These are phyloP conservation scores for Bryoerythrophyllum caledonicum DNA, from an alignment of 225 moss, liverwort and hornwort species.

Conservation along the genomic window DNA sequence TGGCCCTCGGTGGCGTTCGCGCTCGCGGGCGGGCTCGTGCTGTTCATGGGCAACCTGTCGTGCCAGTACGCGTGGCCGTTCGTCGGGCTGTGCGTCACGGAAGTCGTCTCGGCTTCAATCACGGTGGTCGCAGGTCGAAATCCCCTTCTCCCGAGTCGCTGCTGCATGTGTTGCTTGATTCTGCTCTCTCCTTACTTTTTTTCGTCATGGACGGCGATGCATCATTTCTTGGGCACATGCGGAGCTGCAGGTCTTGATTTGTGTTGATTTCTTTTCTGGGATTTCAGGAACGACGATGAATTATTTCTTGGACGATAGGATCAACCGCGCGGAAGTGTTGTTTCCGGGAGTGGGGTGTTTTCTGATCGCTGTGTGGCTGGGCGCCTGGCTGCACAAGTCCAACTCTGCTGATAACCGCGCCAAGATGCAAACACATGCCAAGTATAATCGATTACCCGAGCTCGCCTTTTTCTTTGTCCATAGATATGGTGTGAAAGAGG, in stretches of 20 bases:
- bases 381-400: constrained; percentile 74
- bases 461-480: background rate
- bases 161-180: too few relatives aligned
- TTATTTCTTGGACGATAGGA: constrained; percentile 82
- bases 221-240: too few relatives aligned
- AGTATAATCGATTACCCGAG: constrained; percentile 6
- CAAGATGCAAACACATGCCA: constrained; percentile 55
- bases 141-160: too few relatives aligned
- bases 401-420: constrained; percentile 62
- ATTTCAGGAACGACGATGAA: constrained; percentile 82
- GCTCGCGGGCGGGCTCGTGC: constrained; percentile 70
- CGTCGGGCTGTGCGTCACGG: constrained; percentile 72
- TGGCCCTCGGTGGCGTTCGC: constrained; percentile 67
- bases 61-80: constrained; percentile 89
- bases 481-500: background rate
- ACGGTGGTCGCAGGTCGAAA: constrained; percentile 76
- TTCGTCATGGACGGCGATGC: too few relatives aligned
- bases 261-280: too few relatives aligned
- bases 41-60: constrained; percentile 74
- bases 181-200: too few relatives aligned
- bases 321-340: constrained; percentile 78
- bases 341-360: constrained; percentile 93
- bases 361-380: constrained; percentile 78
- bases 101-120: constrained; percentile 75
- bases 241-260: too few relatives aligned